Evolutionary conservation across 768 basidiomycete species (phyloP).

Genomic region (Mycena kentingensis): DNA sequence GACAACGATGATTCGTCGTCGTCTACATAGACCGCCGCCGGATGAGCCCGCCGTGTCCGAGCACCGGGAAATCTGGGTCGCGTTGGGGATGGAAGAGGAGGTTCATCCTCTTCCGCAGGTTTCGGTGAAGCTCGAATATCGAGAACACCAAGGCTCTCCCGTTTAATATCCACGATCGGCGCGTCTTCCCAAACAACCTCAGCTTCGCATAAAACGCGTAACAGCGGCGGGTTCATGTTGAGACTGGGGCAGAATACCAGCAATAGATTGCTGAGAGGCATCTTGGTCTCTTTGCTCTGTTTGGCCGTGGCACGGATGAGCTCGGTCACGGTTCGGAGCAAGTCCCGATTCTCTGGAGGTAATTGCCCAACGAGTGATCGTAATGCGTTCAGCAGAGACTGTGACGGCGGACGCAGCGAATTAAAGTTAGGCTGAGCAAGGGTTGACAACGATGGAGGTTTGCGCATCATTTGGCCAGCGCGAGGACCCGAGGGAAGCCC

Average conservation of each 20-base stretch:
- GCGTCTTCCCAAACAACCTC: slow-evolving; percentile 61
- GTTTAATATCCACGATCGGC: slow-evolving; percentile 20
- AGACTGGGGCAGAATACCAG: slow-evolving; percentile 88
- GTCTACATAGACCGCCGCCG: slow-evolving; percentile 16
- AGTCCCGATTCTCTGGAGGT: slow-evolving; percentile 79
- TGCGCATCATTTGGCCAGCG: slow-evolving; percentile 51
- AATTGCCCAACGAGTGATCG: slow-evolving; percentile 65
- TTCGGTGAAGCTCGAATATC: slow-evolving; percentile 32
- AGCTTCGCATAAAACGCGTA: slow-evolving; percentile 74
- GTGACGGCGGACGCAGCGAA: slow-evolving; percentile 62
- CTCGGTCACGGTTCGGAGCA: slow-evolving; percentile 80
- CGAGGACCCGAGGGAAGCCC: slow-evolving; percentile 43
- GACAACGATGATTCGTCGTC: slow-evolving; percentile 14
- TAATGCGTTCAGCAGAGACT: slow-evolving; percentile 57
- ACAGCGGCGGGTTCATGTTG: slow-evolving; percentile 71
- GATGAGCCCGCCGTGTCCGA: slow-evolving; percentile 15
- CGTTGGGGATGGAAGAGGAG: slow-evolving; percentile 11
- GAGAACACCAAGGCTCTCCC: slow-evolving; percentile 24
- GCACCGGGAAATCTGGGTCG: slow-evolving; percentile 19
- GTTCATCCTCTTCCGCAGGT: not conserved
- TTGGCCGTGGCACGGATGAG: slow-evolving; percentile 76
- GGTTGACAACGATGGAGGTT: slow-evolving; percentile 80
- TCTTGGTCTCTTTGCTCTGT: slow-evolving; percentile 75
- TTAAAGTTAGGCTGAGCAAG: slow-evolving; percentile 71
- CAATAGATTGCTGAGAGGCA: slow-evolving; percentile 88